Evolutionary conservation across 768 basidiomycete species (phyloP).

Genomic region (Amanita thiersii): DNA sequence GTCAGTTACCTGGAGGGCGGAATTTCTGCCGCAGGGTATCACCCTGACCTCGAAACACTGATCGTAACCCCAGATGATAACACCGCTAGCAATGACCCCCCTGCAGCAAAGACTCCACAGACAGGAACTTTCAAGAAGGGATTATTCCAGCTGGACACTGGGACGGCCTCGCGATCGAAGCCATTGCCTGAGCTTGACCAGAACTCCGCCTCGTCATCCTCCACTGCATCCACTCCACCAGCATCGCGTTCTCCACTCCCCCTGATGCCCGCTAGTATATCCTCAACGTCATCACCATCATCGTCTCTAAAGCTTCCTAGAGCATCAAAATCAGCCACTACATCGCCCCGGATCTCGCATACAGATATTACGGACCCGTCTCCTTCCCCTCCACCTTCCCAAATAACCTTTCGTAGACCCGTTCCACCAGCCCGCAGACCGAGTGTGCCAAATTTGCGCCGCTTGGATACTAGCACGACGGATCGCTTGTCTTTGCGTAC

Average conservation of each 20-base stretch:
- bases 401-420: constrained; percentile 42
- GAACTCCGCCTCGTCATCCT: constrained; percentile 24
- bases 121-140: constrained; percentile 25
- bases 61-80: constrained; percentile 38
- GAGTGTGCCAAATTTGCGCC: constrained; percentile 54
- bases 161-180: constrained; percentile 41
- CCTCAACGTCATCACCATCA: constrained; percentile 20
- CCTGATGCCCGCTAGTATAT: constrained; percentile 42
- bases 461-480: constrained; percentile 52
- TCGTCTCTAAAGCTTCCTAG: constrained; percentile 14
- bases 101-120: constrained; percentile 5
- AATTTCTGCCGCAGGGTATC: constrained; percentile 49
- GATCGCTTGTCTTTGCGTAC: constrained; percentile 59
- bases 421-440: constrained; percentile 46
- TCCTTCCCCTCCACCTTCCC: constrained; percentile 64
- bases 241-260: constrained; percentile 43
- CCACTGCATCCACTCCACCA: constrained; percentile 25
- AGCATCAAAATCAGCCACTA: constrained; percentile 11
- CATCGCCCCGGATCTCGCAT: constrained; percentile 7
- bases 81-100: constrained; percentile 12
- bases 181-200: constrained; percentile 51
- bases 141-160: constrained; percentile 64
- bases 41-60: constrained; percentile 45
- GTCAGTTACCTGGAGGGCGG: constrained; percentile 72
- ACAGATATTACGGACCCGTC: constrained; percentile 32